Percentiles rank a stretch among this genome's conserved stretches.
Conservation (phyloP, 441 rosid genomes). For the Bruguiera hainesii region DNA sequence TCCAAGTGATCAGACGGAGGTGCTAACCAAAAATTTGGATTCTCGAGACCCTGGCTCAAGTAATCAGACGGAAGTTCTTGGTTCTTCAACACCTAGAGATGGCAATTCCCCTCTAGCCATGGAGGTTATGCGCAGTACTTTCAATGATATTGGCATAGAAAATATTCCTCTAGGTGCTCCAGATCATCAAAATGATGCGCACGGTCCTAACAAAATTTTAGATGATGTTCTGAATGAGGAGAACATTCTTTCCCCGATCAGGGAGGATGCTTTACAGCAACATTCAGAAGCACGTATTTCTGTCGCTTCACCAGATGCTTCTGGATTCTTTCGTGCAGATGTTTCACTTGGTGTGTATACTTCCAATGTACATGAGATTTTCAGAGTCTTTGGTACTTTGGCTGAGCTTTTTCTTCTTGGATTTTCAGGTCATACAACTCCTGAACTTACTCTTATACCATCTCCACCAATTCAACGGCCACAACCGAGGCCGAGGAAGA, state of each 20-base stretch:
- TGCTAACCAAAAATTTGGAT: constrained; percentile 3
- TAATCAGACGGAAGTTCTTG: constrained; percentile 17
- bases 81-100: constrained; percentile 14
- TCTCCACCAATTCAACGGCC: constrained; percentile 52
- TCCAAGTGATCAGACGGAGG: constrained; percentile 20
- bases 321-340: constrained; percentile 18
- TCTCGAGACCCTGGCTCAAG: constrained; percentile 19
- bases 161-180: constrained; percentile 26
- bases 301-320: constrained; percentile 36
- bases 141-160: constrained; percentile 26
- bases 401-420: constrained; percentile 10
- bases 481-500: constrained; percentile 42
- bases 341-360: constrained; percentile 43
- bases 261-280: constrained; percentile 41
- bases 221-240: constrained; percentile 36
- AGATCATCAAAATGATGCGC: constrained; percentile 21
- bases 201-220: constrained; percentile 21
- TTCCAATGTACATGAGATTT: constrained; percentile 15
- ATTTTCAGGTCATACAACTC: constrained; percentile 48
- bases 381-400: background rate
- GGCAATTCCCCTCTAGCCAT: constrained; percentile 42
- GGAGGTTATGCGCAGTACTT: constrained; percentile 54
- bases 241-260: constrained; percentile 34
- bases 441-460: constrained; percentile 50
- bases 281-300: constrained; percentile 40